Evolutionary conservation across 306 rosid genomes (phyloP).

Genomic region (Vigna angularis): DNA sequence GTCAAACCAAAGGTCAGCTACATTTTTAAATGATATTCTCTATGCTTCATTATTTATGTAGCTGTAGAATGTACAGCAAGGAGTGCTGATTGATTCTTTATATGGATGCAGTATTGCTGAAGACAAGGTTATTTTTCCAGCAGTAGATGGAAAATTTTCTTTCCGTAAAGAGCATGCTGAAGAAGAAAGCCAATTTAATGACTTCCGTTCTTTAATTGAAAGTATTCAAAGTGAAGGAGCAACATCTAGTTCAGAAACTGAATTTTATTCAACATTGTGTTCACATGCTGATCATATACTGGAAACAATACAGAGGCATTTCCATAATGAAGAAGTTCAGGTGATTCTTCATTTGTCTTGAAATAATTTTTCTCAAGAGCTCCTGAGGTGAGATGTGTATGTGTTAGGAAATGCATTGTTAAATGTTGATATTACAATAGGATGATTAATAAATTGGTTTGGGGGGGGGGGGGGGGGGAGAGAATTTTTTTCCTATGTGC

Average conservation of each 20-base stretch:
- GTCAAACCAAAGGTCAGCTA: neutral
- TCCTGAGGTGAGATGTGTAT: slow-evolving; percentile 31
- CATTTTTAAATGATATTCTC: slow-evolving; percentile 21
- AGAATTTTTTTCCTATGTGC: slow-evolving; percentile 20
- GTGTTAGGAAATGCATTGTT: slow-evolving; percentile 27
- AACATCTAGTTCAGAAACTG: slow-evolving; percentile 76
- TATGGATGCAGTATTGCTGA: slow-evolving; percentile 88
- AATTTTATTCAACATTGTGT: slow-evolving; percentile 84
- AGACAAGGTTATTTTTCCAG: slow-evolving; percentile 98
- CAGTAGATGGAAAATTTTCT: slow-evolving; percentile 91
- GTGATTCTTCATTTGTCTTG: slow-evolving; percentile 56
- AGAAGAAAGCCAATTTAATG: slow-evolving; percentile 97
- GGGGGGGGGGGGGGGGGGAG: slow-evolving; percentile 20
- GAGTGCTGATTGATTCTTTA: slow-evolving; percentile 40
- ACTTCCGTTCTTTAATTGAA: slow-evolving; percentile 88
- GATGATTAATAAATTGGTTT: slow-evolving; percentile 18
- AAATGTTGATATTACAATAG: slow-evolving; percentile 25
- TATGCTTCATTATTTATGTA: slow-evolving; percentile 18
- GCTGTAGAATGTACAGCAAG: neutral
- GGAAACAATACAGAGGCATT: slow-evolving; percentile 92
- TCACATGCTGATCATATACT: slow-evolving; percentile 94
- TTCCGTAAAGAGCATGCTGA: slow-evolving; percentile 89
- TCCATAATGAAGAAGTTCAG: slow-evolving; percentile 92
- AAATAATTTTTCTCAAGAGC: slow-evolving; percentile 24
- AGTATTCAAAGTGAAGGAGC: slow-evolving; percentile 88